These are phyloP conservation scores for Physaria fendleri DNA, from an alignment of 345 rosid species.

Conservation along the genomic window DNA sequence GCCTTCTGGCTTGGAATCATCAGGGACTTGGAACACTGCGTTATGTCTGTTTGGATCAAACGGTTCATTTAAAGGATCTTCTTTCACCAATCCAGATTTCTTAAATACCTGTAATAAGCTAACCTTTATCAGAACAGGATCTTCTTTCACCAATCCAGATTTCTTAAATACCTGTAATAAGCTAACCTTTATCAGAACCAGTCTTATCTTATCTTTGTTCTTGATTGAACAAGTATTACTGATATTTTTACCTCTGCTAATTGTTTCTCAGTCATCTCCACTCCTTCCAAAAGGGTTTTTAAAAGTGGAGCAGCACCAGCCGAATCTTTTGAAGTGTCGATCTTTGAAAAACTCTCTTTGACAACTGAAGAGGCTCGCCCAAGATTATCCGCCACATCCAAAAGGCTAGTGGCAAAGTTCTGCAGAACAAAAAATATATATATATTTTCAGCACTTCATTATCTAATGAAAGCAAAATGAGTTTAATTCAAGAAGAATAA, in stretches of 20 bases:
- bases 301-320: conserved; percentile 56
- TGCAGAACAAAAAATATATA: conserved; percentile 12
- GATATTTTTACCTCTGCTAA: conserved; percentile 59
- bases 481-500: background rate
- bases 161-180: conserved; percentile 82
- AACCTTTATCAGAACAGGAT: no score
- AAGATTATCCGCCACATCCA: conserved; percentile 92
- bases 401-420: conserved; percentile 76
- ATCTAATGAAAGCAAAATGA: background rate
- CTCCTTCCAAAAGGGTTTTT: conserved; percentile 85
- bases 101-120: conserved; percentile 81
- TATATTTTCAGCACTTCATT: no score
- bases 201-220: no score
- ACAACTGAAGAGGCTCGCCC: conserved; percentile 90
- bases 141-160: conserved; percentile 64
- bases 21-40: conserved; percentile 74
- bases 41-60: conserved; percentile 89
- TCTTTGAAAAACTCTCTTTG: conserved; percentile 64
- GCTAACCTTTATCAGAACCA: no score
- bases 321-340: conserved; percentile 52
- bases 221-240: no score
- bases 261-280: conserved; percentile 95
- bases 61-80: conserved; percentile 68
- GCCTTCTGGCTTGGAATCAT: conserved; percentile 79
- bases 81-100: conserved; percentile 69